Base-by-base conservation (phyloP, 2,329 filamentous ascomycete species). In the Ceratocystis albifundus region DNA sequence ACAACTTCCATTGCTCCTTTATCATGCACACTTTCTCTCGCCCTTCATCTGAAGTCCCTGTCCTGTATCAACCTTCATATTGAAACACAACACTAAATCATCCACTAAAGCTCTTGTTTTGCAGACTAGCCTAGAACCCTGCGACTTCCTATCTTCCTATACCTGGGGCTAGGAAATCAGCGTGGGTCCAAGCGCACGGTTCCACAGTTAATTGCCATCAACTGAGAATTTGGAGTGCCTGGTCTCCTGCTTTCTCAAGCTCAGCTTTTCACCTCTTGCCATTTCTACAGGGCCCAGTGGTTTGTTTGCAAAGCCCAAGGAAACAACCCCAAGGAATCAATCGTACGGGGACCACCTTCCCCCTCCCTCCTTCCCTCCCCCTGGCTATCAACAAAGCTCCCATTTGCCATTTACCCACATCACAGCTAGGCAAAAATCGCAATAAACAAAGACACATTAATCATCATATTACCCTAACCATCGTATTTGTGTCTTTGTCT, bases 151-250 rank as follows among this genome's bases (percentile, higher is more conserved):
- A 32, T 25, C 45, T 50, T 46, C 61, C 61, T 32, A 32, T 25
- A 48, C 20, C 61, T 46, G 25, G 46, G 22, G 46, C 61, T 50
- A 63, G 41, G 41, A 63, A 63, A 50, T 63, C 61, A 63, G 50
- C n/a, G 25, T 32, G 30, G 61, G 61, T 25, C 61, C 61, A 63
- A 63, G 61, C 61, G 61, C 61, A 63, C 61, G 15, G 61, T 50
- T 63, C 61, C 61, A 63, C 22, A 48, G 41, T 41, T 63, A 28
- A 59, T 59, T 59, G 55, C 55, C 30, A 59, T 53, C 55, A 36
- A 36, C n/a, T 59, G 55, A 15, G 28, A 59, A 32, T 59, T 30
- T 59, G 53, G 25, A 59, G 55, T 10, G n/a, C 25, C 32, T 36
- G 8, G 48, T 50, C 48, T 20, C n/a, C 7, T 50, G 6, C n/a